Conservation (phyloP, 2,329 filamentous ascomycete species). For the Penicillium sp. region DNA sequence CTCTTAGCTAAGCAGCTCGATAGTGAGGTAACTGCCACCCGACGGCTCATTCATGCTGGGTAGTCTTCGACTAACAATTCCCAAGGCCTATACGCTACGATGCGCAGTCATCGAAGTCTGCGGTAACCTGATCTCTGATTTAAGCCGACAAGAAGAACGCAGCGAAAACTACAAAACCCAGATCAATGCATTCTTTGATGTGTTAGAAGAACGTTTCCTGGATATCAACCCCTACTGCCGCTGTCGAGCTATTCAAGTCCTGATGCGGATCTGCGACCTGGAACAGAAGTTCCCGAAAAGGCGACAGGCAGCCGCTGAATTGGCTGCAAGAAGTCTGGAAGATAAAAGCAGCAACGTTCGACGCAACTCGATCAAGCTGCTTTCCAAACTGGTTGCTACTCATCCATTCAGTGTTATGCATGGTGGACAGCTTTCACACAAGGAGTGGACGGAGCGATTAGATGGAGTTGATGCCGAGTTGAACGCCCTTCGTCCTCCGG, state of each 20-base stretch:
- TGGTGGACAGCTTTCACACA: constrained; percentile 76
- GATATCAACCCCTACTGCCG: constrained; percentile 96
- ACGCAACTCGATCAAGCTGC: constrained; percentile 88
- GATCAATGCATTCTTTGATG: constrained; percentile 94
- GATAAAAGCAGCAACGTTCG: constrained; percentile 98
- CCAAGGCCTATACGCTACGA: constrained; percentile 81
- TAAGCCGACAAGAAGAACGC: constrained; percentile 86
- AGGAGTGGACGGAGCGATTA: constrained; percentile 80
- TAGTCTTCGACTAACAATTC: constrained; percentile 10
- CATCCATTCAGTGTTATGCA: constrained; percentile 93
- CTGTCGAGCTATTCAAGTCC: constrained; percentile 88
- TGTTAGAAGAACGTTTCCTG: constrained; percentile 90
- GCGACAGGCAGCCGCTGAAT: constrained; percentile 78
- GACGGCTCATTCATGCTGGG: background rate
- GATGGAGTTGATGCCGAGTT: constrained; percentile 81
- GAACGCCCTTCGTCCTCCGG: constrained; percentile 71
- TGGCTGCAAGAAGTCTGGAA: constrained; percentile 84
- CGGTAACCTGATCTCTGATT: constrained; percentile 86
- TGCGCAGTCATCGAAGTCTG: constrained; percentile 96
- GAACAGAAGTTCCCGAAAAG: constrained; percentile 94
- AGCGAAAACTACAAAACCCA: constrained; percentile 92
- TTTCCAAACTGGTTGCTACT: constrained; percentile 83
- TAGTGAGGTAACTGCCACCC: constrained; percentile 66
- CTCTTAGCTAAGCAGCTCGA: constrained; percentile 91
- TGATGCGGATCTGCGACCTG: constrained; percentile 86